phyloP scores from a whole-genome alignment of 1,139 yeast genomes.

The Geotrichum candidum region DNA sequence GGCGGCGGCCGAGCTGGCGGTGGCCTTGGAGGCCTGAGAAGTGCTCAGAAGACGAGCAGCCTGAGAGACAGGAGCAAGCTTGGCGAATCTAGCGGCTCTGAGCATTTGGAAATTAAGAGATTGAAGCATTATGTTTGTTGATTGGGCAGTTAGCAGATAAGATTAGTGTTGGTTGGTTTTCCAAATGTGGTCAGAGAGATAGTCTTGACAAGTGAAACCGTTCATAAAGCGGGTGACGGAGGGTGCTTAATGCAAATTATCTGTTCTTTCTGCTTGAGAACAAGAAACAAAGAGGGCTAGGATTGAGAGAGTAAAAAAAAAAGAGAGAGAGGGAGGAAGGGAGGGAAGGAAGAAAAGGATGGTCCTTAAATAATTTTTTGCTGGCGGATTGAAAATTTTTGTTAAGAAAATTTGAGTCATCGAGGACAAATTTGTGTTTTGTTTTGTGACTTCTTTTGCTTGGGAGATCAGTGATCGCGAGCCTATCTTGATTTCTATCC shows the following conservation, averaged over 20 bases:
- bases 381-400: neutral
- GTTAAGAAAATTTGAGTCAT: neutral
- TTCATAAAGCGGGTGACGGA: conserved; percentile 2
- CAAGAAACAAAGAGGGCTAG: neutral
- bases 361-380: neutral
- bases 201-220: conserved; percentile 17
- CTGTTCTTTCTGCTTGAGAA: neutral
- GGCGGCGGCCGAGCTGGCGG: conserved; percentile 38
- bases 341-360: neutral
- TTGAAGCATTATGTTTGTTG: conserved; percentile 5
- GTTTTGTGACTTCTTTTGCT: neutral
- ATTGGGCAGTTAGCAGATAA: neutral
- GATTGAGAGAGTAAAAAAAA: neutral
- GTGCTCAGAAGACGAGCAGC: conserved; percentile 12
- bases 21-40: conserved; percentile 37
- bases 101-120: conserved; percentile 11
- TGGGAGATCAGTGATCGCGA: neutral
- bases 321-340: neutral
- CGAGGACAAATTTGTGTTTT: neutral
- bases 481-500: neutral
- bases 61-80: conserved; percentile 6
- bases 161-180: conserved; percentile 14
- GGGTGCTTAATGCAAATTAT: neutral
- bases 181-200: conserved; percentile 17
- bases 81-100: conserved; percentile 4